Base-by-base conservation (phyloP, 2,329 filamentous ascomycete genomes). In the Arthrobotrys musiformis region DNA sequence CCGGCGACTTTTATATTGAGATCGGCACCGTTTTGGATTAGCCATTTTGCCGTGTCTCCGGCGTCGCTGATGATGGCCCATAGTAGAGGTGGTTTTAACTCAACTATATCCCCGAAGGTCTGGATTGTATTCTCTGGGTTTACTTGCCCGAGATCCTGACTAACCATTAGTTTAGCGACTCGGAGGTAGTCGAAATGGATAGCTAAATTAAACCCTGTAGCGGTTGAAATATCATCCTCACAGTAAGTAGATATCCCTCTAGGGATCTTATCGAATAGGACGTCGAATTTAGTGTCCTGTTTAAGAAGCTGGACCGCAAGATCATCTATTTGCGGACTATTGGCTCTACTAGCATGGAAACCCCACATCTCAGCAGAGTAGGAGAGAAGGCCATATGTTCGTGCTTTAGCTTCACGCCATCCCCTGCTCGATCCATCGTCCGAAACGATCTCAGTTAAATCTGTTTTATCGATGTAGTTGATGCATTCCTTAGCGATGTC, bases 361-460 rank as follows among this genome's bases (percentile, higher is more conserved):
- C 64, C 52, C 64, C 64, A 60, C 52, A 69, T 69, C 28, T 60
- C 50, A 35, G 17, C 30, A 28, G 64, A 69, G 40, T 69, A 69
- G 15, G 37, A 69, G 24, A 69, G 50, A 37, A 69, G 52, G 26
- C 52, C 52, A 50, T 60, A 50, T n/a, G 19, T 35, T 2, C 52
- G 24, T 33, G 64, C 50, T 48, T 60, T 69, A 50, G 37, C 35
- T 13, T 60, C n/a, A 24, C 40, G 19, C 33, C 35, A 17, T 46
- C 35, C 35, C 33, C n/a, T 22, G 37, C 35, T 68, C 19, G 48
- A 58, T 37, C 46, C 9, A 58, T 58, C 63, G 24, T 58, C 63
- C 19, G 61, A 52, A 58, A 22, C 35, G 15, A 58, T 30, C 7
- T 68, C 35, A n/a, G 48, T 48, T 17, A 48, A 19, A 37, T 60